phyloP scores from a whole-genome alignment of 148 eudicot genomes.

The Persicaria tinctoria region DNA sequence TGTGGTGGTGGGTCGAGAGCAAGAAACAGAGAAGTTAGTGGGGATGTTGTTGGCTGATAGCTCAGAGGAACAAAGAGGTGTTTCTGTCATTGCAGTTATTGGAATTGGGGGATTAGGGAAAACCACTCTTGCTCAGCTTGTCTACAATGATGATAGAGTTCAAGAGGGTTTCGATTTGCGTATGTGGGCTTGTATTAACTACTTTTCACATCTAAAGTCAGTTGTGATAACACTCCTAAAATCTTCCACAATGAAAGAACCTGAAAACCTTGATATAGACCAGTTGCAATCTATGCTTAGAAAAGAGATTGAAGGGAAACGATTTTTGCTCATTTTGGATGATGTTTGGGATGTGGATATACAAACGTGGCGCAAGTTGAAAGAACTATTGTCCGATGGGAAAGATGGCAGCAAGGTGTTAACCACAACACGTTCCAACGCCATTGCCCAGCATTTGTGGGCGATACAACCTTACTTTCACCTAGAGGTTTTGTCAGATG shows the following conservation, averaged over 20 bases:
- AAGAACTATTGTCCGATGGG: constrained; percentile 8
- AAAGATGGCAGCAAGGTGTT: background rate
- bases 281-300: no score
- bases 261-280: no score
- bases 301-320: constrained; percentile 13
- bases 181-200: constrained; percentile 23
- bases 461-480: background rate
- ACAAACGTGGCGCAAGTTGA: constrained; percentile 15
- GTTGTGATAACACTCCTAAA: background rate
- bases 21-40: background rate
- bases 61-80: background rate
- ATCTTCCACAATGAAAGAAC: no score
- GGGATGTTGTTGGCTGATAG: background rate
- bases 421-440: constrained; percentile 22
- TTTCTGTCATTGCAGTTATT: background rate
- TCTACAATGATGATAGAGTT: constrained; percentile 14
- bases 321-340: constrained; percentile 17
- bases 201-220: constrained; percentile 15
- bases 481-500: no score
- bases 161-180: constrained; percentile 13
- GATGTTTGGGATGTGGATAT: constrained; percentile 27
- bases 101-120: constrained; percentile 4
- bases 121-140: constrained; percentile 3
- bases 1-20: background rate
- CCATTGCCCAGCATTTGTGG: background rate